Percentiles rank a stretch among this genome's conserved stretches.
phyloP scores from a whole-genome alignment of 164 flowering plant species.

The Annona cherimola region DNA sequence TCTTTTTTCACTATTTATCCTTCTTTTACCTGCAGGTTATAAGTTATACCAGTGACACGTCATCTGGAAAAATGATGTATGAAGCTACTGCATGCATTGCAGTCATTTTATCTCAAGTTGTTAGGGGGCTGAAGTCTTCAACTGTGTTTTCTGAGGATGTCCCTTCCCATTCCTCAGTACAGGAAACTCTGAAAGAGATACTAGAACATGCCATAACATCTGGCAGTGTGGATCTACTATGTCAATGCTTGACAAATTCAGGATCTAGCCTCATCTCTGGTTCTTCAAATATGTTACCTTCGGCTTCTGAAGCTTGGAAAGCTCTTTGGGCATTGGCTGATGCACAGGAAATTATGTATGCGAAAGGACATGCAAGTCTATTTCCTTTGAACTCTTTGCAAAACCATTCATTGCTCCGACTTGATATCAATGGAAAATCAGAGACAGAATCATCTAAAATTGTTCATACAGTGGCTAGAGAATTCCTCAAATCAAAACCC shows the following conservation, averaged over 20 bases:
- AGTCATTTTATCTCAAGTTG: conserved; percentile 47
- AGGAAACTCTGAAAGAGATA: conserved; percentile 43
- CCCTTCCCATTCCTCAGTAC: conserved; percentile 25
- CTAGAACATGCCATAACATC: conserved; percentile 62
- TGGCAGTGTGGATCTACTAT: conserved; percentile 55
- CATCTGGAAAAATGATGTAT: conserved; percentile 57
- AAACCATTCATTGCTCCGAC: conserved; percentile 34
- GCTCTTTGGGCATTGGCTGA: conserved; percentile 80
- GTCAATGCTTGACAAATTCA: conserved; percentile 50
- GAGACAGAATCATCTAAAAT: conserved; percentile 48
- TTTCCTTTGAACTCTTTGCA: conserved; percentile 59
- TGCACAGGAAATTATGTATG: conserved; percentile 50
- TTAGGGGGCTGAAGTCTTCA: conserved; percentile 42
- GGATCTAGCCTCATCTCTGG: conserved; percentile 76
- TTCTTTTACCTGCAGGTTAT: conserved; percentile 44
- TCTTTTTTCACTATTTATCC: background rate
- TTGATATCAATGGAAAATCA: conserved; percentile 39
- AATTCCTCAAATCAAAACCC: conserved; percentile 62
- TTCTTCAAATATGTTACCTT: conserved; percentile 62
- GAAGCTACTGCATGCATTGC: conserved; percentile 70
- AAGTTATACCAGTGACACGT: conserved; percentile 35
- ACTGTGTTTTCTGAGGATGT: conserved; percentile 22
- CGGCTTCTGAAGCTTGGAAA: conserved; percentile 80
- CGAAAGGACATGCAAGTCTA: conserved; percentile 30
- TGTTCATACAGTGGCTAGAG: conserved; percentile 48